Conservation (phyloP, 1,284 basidiomycete genomes). For the Cutaneotrichosporon mucoides region DNA sequence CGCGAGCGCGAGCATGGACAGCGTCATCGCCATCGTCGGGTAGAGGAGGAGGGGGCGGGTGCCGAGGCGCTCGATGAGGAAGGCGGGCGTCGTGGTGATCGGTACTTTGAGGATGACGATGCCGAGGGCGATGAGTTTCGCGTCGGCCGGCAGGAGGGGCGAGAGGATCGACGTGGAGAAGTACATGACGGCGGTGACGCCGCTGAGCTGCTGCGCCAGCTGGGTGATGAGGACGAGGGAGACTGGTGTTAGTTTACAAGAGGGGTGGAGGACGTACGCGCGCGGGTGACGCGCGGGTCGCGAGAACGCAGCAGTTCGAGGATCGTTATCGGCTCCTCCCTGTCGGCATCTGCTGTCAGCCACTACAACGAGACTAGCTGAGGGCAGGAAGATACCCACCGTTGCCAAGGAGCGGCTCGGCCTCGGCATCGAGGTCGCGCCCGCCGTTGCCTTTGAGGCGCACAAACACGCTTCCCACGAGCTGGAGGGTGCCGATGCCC, state of each 20-base stretch:
- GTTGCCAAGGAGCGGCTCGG: background rate
- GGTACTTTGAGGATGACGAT: slow-evolving; percentile 47
- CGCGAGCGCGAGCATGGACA: slow-evolving; percentile 26
- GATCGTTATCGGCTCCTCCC: slow-evolving; percentile 21
- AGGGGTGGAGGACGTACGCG: slow-evolving; percentile 2
- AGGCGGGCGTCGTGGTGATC: slow-evolving; percentile 50
- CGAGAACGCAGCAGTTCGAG: slow-evolving; percentile 26
- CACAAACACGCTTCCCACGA: slow-evolving; percentile 34
- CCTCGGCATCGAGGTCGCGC: background rate
- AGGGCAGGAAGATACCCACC: too few relatives aligned
- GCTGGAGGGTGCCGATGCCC: slow-evolving; percentile 37
- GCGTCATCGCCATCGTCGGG: slow-evolving; percentile 28
- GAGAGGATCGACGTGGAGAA: slow-evolving; percentile 47
- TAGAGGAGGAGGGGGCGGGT: slow-evolving; percentile 27
- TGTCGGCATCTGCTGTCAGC: background rate
- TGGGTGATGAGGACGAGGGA: slow-evolving; percentile 36
- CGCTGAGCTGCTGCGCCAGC: slow-evolving; percentile 38
- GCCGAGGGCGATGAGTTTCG: slow-evolving; percentile 38
- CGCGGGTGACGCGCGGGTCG: slow-evolving; percentile 14
- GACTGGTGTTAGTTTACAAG: slow-evolving; percentile 18
- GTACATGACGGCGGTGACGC: slow-evolving; percentile 48
- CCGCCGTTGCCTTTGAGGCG: background rate
- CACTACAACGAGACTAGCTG: too few relatives aligned
- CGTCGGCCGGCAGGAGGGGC: slow-evolving; percentile 39
- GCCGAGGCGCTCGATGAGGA: slow-evolving; percentile 44